Base-by-base conservation (phyloP, 1,284 basidiomycete species). In the Cystobasidium pallidum region DNA sequence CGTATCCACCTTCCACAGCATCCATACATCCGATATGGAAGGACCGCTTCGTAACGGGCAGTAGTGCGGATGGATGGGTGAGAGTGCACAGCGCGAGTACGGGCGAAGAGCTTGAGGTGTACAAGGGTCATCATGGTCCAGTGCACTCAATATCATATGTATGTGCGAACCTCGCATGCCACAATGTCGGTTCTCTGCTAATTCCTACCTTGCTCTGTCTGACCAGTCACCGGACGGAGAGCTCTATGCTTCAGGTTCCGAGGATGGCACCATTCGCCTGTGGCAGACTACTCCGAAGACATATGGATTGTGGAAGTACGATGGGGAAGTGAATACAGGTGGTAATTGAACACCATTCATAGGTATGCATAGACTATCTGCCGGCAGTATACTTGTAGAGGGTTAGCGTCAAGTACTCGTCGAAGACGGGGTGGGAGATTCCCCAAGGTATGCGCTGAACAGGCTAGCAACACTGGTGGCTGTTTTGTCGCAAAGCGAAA, bases 211-310 rank as follows among this genome's bases (percentile, higher is more conserved):
- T 13, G 52, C 74, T 49, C 92, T 90, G 73, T 91, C 96, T 49
- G 89, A 91, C 76, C 99, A 91, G 82, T 91, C 90, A 79, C 96
- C 95, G 0, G 95, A 99, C 80, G 96, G 95, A n/a, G 94, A 99
- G 84, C 87, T 97, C 83, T 98, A 92, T 80, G 95, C 95, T 26
- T 94, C 91, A 78, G 96, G 95, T 63, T 93, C 91, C 77, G 95
- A 93, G 88, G 83, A 84, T 77, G 83, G 83, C 58, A 97, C 94
- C 1, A 96, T 98, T 78, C 88, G 94, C 65, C 84, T 98, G 63
- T 98, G 95, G 95, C 94, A 97, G 83, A 95, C 92, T 19, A 90
- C 87, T 39, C 94, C 94, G 0, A 95, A 92, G 82, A 86, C 87
- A 41, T 98, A 97, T 78, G 94, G 94, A 58, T 84, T 97, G 73